Conservation (phyloP, 2,329 filamentous ascomycete genomes). For the Botrytis squamosa region DNA sequence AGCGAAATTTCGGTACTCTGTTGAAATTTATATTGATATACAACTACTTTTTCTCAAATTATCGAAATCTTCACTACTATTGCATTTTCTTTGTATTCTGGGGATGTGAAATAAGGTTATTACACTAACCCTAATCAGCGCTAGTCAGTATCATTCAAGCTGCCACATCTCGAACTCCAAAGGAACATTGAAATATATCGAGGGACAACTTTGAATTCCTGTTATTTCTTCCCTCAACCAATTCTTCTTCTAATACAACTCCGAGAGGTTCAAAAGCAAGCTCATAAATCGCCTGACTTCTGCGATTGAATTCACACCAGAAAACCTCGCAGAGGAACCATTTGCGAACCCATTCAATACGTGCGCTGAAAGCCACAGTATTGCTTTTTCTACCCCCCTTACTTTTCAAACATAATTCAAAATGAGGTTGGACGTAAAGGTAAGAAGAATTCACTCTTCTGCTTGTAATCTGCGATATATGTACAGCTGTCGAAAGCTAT, state of each 20-base stretch:
- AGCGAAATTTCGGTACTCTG: neutral
- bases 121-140: conserved; percentile 20
- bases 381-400: conserved; percentile 27
- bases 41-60: too few species aligned
- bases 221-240: neutral
- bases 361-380: conserved; percentile 30
- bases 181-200: conserved; percentile 12
- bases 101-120: conserved; percentile 7
- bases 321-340: conserved; percentile 23
- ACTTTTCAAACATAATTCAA: conserved; percentile 33
- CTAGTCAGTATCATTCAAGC: conserved; percentile 23
- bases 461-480: conserved; percentile 1
- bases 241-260: neutral
- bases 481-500: neutral
- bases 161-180: conserved; percentile 22
- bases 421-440: conserved; percentile 62
- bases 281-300: neutral
- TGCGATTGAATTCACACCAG: neutral
- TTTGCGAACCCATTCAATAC: conserved; percentile 20
- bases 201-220: neutral
- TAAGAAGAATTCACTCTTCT: conserved; percentile 38
- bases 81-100: neutral
- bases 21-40: neutral
- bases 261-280: neutral
- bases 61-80: neutral